Conservation (phyloP, 371 early-diverging fungal genomes). For the Actinomortierella wolfii region DNA sequence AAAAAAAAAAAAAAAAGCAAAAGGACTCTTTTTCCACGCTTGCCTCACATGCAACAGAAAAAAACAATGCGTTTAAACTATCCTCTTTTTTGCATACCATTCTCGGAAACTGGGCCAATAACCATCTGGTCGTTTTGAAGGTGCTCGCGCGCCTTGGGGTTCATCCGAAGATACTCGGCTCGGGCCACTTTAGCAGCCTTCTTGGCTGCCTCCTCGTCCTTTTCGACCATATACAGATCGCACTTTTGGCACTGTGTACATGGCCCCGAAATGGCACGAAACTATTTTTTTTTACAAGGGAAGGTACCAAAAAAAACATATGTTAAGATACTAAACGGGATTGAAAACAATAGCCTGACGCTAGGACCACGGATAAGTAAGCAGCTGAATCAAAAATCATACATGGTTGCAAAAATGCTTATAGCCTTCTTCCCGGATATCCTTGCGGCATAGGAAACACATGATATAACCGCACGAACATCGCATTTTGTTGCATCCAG, state of each 20-base stretch:
- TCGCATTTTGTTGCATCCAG: conserved; percentile 73
- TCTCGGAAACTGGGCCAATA: conserved; percentile 41
- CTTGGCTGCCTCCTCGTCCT: conserved; percentile 54
- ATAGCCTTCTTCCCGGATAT: conserved; percentile 60
- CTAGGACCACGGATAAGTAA: no score
- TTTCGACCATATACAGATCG: conserved; percentile 61
- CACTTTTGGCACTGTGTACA: conserved; percentile 61
- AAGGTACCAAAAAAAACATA: neutral
- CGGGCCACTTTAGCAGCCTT: conserved; percentile 56
- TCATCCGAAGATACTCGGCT: conserved; percentile 39
- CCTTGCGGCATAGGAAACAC: conserved; percentile 73
- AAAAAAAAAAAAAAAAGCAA: no score
- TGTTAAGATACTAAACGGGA: no score
- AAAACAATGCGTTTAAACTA: no score
- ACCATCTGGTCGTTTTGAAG: conserved; percentile 8
- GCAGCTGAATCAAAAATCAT: no score
- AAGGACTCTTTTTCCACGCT: no score
- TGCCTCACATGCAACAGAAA: no score
- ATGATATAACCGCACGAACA: conserved; percentile 53
- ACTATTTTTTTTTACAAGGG: conserved; percentile 5
- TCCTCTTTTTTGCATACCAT: no score
- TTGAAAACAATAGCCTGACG: no score
- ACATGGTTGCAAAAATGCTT: conserved; percentile 49
- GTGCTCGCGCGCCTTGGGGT: conserved; percentile 5
- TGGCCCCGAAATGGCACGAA: conserved; percentile 65